Percentiles rank a stretch among this genome's conserved stretches.
phyloP scores from a whole-genome alignment of 2,329 filamentous ascomycete species.

The Fusarium fracticaudum region DNA sequence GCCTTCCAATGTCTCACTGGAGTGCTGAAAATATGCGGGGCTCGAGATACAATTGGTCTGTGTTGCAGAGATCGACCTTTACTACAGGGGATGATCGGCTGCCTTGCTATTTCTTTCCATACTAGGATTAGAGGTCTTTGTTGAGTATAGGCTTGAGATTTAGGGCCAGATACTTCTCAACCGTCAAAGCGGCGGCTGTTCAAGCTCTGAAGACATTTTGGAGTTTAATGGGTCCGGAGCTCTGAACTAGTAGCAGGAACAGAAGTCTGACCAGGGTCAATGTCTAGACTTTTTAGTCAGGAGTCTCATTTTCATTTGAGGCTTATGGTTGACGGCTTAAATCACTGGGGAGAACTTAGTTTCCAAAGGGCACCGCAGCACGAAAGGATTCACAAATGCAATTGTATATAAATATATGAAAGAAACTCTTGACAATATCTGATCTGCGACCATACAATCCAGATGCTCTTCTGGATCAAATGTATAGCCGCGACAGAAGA shows the following conservation, averaged over 20 bases:
- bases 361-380: fast-evolving
- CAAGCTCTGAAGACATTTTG: neutral
- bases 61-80: neutral
- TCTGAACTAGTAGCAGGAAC: neutral
- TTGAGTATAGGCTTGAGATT: neutral
- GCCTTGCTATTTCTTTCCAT: neutral
- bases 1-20: neutral
- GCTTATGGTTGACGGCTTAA: fast-evolving
- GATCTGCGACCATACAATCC: fast-evolving
- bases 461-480: neutral
- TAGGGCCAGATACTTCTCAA: too few species aligned
- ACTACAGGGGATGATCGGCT: neutral
- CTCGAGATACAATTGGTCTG: neutral
- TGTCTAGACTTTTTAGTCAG: too few species aligned
- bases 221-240: fast-evolving
- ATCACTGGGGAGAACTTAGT: too few species aligned
- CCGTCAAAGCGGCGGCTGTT: fast-evolving
- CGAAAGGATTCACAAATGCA: fast-evolving
- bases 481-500: fast-evolving
- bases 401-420: neutral
- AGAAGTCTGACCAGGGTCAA: neutral
- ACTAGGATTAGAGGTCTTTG: fast-evolving
- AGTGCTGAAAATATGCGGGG: neutral
- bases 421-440: neutral
- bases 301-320: too few species aligned